phyloP scores from a whole-genome alignment of 2,329 filamentous ascomycete genomes.

The Stagonosporopsis chrysanthemi region DNA sequence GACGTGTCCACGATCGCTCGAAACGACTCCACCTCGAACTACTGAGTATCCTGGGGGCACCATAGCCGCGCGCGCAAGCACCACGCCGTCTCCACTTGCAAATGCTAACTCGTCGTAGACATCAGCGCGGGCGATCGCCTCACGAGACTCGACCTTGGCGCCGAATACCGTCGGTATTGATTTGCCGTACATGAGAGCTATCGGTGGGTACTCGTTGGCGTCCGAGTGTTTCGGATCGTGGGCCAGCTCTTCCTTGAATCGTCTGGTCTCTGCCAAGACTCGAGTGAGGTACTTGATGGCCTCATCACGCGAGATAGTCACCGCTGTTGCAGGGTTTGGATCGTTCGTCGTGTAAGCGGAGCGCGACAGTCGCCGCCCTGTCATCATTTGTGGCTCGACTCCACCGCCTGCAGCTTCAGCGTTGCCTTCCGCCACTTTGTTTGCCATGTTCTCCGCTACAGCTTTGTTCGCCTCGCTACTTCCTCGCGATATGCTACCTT shows the following conservation, averaged over 20 bases:
- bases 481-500: slow-evolving; percentile 48
- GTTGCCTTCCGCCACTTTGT: slow-evolving; percentile 39
- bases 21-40: slow-evolving; percentile 76
- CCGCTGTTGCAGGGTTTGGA: slow-evolving; percentile 46
- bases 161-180: slow-evolving; percentile 84
- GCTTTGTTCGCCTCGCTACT: slow-evolving; percentile 14
- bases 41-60: slow-evolving; percentile 79
- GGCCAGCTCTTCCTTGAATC: slow-evolving; percentile 78
- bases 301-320: slow-evolving; percentile 63
- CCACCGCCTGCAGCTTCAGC: slow-evolving; percentile 42
- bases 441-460: slow-evolving; percentile 35
- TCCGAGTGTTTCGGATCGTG: slow-evolving; percentile 66
- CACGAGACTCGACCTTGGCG: slow-evolving; percentile 74
- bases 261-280: slow-evolving; percentile 73
- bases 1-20: slow-evolving; percentile 85
- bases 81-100: slow-evolving; percentile 86
- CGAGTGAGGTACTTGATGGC: slow-evolving; percentile 75
- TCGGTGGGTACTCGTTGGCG: slow-evolving; percentile 80
- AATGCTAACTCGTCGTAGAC: slow-evolving; percentile 89
- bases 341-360: slow-evolving; percentile 30
- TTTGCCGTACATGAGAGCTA: slow-evolving; percentile 86
- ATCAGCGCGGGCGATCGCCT: slow-evolving; percentile 77
- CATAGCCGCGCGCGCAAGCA: slow-evolving; percentile 85
- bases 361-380: slow-evolving; percentile 36
- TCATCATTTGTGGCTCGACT: slow-evolving; percentile 59